Evolutionary conservation across 2,329 filamentous ascomycete species (phyloP).

Genomic region (Didymella sp.): DNA sequence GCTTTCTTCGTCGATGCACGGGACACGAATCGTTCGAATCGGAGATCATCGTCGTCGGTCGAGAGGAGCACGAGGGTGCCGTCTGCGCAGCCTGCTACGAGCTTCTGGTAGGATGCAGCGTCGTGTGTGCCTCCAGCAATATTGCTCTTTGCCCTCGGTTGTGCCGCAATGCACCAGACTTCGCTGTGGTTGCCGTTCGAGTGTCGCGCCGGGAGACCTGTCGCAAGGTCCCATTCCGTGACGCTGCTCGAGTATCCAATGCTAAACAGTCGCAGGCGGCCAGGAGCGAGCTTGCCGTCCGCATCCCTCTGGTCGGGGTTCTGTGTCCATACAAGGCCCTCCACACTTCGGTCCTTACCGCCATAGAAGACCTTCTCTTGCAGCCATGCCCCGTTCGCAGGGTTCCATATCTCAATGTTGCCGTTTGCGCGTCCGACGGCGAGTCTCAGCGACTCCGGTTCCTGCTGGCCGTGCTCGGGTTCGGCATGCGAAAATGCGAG

Average conservation of each 20-base stretch:
- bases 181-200: conserved; percentile 93
- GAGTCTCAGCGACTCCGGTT: conserved; percentile 71
- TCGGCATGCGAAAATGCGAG: conserved; percentile 85
- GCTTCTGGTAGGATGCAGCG: conserved; percentile 58
- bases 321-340: conserved; percentile 90
- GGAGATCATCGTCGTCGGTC: conserved; percentile 81
- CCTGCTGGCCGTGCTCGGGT: conserved; percentile 47
- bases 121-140: conserved; percentile 27
- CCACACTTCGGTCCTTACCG: conserved; percentile 83
- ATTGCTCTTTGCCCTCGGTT: conserved; percentile 65
- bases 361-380: conserved; percentile 88
- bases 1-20: conserved; percentile 82
- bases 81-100: conserved; percentile 90
- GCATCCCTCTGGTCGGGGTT: conserved; percentile 76
- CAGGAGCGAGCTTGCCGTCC: conserved; percentile 65
- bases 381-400: conserved; percentile 79
- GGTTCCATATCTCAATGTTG: conserved; percentile 98
- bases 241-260: conserved; percentile 92
- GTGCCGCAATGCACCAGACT: conserved; percentile 93
- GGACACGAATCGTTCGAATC: conserved; percentile 77
- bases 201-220: conserved; percentile 77
- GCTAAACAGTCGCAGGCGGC: conserved; percentile 87
- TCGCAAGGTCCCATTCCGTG: conserved; percentile 92
- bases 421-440: conserved; percentile 93
- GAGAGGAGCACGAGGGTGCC: conserved; percentile 88